Percentiles rank a stretch among this genome's conserved stretches.
Conservation (phyloP, 2,329 filamentous ascomycete genomes). For the Beauveria varroae region DNA sequence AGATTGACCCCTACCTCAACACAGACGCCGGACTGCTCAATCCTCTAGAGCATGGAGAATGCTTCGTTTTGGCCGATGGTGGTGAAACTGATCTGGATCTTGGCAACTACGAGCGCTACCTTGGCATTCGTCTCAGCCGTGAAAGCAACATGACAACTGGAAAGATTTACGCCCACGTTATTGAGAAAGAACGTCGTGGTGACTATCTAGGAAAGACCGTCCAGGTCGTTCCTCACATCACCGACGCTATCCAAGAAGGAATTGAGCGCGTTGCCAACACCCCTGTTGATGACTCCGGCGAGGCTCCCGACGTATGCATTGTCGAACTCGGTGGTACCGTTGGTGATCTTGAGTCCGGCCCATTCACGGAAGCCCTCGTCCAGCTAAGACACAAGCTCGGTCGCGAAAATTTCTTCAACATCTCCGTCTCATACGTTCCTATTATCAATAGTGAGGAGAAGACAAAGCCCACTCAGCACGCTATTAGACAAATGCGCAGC, state of each 20-base stretch:
- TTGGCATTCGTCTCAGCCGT: slow-evolving; percentile 70
- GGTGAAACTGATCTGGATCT: slow-evolving; percentile 51
- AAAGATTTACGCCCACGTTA: slow-evolving; percentile 88
- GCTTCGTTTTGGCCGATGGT: slow-evolving; percentile 79
- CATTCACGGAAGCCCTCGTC: slow-evolving; percentile 80
- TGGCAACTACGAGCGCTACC: slow-evolving; percentile 38
- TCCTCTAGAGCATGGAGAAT: slow-evolving; percentile 67
- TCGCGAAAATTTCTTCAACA: slow-evolving; percentile 76
- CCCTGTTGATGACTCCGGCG: slow-evolving; percentile 76
- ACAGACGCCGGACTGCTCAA: slow-evolving; percentile 23
- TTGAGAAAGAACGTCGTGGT: slow-evolving; percentile 57
- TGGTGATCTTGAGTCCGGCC: slow-evolving; percentile 76
- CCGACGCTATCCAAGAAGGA: slow-evolving; percentile 87
- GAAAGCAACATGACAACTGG: slow-evolving; percentile 97
- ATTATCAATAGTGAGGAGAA: slow-evolving; percentile 62
- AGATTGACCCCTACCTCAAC: slow-evolving; percentile 45
- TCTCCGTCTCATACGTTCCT: slow-evolving; percentile 84
- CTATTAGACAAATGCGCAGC: slow-evolving; percentile 76
- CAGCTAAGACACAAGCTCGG: slow-evolving; percentile 68
- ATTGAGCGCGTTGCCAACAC: slow-evolving; percentile 79
- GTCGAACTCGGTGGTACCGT: slow-evolving; percentile 49
- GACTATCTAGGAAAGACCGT: slow-evolving; percentile 74
- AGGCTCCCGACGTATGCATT: slow-evolving; percentile 87
- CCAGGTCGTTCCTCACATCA: slow-evolving; percentile 70
- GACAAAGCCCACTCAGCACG: slow-evolving; percentile 93